Evolutionary conservation across 345 rosid genomes (phyloP).

Genomic region (Psidium friedrichsthalianum): DNA sequence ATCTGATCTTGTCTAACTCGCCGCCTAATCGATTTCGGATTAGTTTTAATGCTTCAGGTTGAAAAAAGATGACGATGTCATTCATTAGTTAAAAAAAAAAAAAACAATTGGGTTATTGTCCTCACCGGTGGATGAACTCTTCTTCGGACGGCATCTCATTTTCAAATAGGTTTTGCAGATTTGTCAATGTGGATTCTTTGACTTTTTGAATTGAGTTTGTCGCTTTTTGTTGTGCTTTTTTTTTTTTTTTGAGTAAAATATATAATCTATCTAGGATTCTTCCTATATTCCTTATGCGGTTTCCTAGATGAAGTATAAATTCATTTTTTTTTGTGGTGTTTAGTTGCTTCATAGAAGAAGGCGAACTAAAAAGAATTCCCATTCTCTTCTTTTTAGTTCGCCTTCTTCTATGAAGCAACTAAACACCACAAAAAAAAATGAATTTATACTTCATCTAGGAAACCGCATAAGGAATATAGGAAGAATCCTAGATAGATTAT

Average conservation of each 20-base stretch:
- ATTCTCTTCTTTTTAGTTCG: background rate
- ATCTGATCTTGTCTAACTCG: background rate
- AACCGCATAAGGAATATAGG: background rate
- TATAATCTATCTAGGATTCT: background rate
- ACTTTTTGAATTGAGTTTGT: background rate
- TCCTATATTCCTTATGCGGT: background rate
- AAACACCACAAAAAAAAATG: background rate
- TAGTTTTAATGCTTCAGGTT: background rate
- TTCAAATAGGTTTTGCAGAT: background rate
- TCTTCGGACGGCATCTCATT: background rate
- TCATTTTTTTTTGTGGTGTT: background rate
- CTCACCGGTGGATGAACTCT: background rate
- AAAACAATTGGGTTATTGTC: background rate
- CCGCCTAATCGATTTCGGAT: background rate
- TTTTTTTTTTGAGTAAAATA: background rate
- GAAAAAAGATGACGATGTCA: background rate
- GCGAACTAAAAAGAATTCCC: background rate
- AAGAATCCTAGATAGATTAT: background rate
- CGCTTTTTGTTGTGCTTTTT: background rate
- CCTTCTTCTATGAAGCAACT: background rate
- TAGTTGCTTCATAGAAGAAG: background rate
- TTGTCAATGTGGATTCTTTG: background rate
- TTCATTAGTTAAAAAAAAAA: background rate
- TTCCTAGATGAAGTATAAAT: background rate
- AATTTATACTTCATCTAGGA: background rate